phyloP scores from a whole-genome alignment of 1,284 basidiomycete species.

The Sporisorium scitamineum region DNA sequence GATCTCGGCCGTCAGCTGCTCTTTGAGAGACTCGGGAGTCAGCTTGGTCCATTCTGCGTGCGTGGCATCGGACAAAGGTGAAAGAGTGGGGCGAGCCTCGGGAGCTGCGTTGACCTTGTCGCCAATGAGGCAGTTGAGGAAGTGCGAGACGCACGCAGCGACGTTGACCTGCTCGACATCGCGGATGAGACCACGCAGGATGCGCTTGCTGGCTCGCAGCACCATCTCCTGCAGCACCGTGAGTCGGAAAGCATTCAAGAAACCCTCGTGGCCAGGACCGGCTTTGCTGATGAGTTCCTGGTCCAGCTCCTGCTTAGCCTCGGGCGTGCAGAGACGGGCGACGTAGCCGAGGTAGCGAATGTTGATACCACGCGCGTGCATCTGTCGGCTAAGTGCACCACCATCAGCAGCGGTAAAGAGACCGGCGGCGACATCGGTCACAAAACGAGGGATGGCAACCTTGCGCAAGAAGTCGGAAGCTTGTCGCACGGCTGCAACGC shows the following conservation, averaged over 20 bases:
- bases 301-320: slow-evolving; percentile 69
- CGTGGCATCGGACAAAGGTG: slow-evolving; percentile 45
- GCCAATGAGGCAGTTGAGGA: slow-evolving; percentile 75
- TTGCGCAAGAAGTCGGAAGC: slow-evolving; percentile 73
- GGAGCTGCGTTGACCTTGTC: slow-evolving; percentile 70
- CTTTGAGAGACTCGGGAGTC: slow-evolving; percentile 71
- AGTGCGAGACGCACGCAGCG: slow-evolving; percentile 71
- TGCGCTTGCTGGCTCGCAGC: slow-evolving; percentile 73
- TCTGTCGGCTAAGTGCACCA: slow-evolving; percentile 71
- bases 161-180: slow-evolving; percentile 43
- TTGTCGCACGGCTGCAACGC: slow-evolving; percentile 73
- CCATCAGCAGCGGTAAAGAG: slow-evolving; percentile 72
- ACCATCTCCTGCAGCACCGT: slow-evolving; percentile 74
- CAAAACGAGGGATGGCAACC: slow-evolving; percentile 70
- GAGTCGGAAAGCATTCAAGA: slow-evolving; percentile 61
- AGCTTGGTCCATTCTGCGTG: slow-evolving; percentile 70
- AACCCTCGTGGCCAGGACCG: slow-evolving; percentile 63
- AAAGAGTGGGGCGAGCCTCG: slow-evolving; percentile 57
- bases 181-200: slow-evolving; percentile 70
- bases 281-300: slow-evolving; percentile 57
- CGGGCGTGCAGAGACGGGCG: slow-evolving; percentile 68
- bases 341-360: slow-evolving; percentile 74
- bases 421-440: slow-evolving; percentile 72
- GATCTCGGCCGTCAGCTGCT: slow-evolving; percentile 71
- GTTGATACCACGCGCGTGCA: slow-evolving; percentile 75